Base-by-base conservation (phyloP, 495 filamentous ascomycete genomes). In the Penicillium nucicola region DNA sequence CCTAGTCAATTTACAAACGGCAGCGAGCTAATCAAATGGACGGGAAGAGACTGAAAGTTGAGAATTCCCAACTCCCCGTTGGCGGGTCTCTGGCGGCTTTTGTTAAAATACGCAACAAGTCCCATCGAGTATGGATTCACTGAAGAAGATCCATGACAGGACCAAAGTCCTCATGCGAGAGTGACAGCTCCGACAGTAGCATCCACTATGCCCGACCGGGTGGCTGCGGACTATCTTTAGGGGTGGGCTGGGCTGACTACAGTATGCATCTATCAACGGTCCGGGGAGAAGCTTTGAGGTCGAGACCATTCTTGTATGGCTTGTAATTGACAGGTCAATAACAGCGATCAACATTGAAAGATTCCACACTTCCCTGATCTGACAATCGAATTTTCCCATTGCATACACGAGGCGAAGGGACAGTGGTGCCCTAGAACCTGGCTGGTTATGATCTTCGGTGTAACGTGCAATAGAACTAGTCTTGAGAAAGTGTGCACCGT, bases 1-100 rank as follows among this genome's bases (percentile, higher is more conserved):
- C 42, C 45, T 42, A 31, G 61, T 62, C 50, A 43, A 55, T 31
- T 63, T 65, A 60, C 43, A 42, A 65, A 65, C 33, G n/a, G 23
- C 31, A 33, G 23, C 30, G 44, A 40, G 31, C 17, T 18, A 37
- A 45, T n/a, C 45, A 47, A 28, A 6, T 17, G 18, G 31, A 23
- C n/a, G 44, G 19, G 43, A 33, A 34, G 31, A 28, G 25, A 45
- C 33, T 13, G 12, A 40, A 17, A 18, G 12, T 33, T 13, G n/a
- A 23, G 17, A 23, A 3, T 22, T 10, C 19, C 7, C 20, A 45
- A 37, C 9, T 37, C 10, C 36, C 4, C 20, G 13, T 22, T 15
- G 19, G 32, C 20, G 30, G 33, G 19, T 14, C 20, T 45, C 25
- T 18, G 13, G 39, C 35, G 39, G 25, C 47, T 34, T 11, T 31